phyloP scores from a whole-genome alignment of 345 rosid genomes.

The Toxicodendron radicans region DNA sequence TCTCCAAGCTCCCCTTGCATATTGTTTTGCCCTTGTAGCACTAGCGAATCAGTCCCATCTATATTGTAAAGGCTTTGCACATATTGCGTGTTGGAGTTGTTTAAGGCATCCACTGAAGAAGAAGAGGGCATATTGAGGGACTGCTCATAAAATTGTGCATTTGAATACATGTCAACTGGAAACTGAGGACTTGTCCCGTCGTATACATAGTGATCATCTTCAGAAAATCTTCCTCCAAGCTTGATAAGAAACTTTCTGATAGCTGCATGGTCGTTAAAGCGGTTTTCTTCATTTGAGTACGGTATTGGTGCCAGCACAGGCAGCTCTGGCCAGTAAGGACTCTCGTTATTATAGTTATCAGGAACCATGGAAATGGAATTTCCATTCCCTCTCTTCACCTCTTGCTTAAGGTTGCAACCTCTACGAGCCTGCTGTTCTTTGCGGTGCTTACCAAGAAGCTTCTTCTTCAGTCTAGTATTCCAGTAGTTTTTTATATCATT shows the following conservation, averaged over 20 bases:
- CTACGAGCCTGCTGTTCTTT: conserved; percentile 37
- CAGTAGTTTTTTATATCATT: conserved; percentile 69
- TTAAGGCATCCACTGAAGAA: conserved; percentile 26
- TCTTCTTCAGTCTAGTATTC: conserved; percentile 66
- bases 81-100: conserved; percentile 19
- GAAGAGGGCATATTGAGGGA: conserved; percentile 20
- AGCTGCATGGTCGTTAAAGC: conserved; percentile 41
- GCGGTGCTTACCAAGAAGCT: conserved; percentile 47
- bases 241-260: conserved; percentile 55
- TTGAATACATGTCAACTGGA: conserved; percentile 14
- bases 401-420: conserved; percentile 33
- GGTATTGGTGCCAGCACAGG: conserved; percentile 40
- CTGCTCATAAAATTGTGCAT: conserved; percentile 31
- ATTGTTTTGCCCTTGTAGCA: conserved; percentile 33
- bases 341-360: conserved; percentile 20
- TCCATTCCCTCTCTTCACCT: conserved; percentile 29
- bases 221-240: conserved; percentile 58
- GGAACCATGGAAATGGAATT: conserved; percentile 16
- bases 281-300: conserved; percentile 35
- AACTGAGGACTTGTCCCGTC: conserved; percentile 22
- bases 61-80: conserved; percentile 18
- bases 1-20: conserved; percentile 33
- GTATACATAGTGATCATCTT: conserved; percentile 20
- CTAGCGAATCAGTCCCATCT: conserved; percentile 23
- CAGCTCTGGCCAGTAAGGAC: conserved; percentile 48